Conservation (phyloP, 2,329 filamentous ascomycete species). For the Curvularia spicifera region DNA sequence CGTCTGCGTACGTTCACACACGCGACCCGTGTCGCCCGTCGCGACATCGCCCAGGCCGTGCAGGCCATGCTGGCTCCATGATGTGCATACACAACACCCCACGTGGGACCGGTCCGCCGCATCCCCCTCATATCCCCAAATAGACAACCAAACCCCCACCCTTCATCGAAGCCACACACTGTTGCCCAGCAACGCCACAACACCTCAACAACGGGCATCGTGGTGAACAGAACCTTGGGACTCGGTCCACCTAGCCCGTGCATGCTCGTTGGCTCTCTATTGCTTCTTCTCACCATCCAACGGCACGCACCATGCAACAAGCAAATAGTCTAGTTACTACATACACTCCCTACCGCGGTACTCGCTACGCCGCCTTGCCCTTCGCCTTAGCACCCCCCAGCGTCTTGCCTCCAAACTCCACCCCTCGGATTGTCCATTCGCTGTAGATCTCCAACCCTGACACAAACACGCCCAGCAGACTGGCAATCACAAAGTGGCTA, state of each 20-base stretch:
- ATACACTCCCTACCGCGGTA: background rate
- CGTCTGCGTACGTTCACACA: background rate
- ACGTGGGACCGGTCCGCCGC: background rate
- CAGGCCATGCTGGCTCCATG: background rate
- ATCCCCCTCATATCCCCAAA: background rate
- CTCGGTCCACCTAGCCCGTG: background rate
- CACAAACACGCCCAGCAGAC: constrained; percentile 87
- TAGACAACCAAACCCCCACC: background rate
- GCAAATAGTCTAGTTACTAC: background rate
- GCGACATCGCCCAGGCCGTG: background rate
- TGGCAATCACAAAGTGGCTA: constrained; percentile 93
- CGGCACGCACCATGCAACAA: background rate
- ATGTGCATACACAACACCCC: background rate
- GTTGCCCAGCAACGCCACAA: constrained; percentile 14
- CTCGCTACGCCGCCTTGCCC: constrained; percentile 10
- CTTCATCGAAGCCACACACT: constrained; percentile 3
- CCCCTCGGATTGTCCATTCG: constrained; percentile 78
- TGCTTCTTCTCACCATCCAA: background rate
- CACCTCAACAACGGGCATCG: constrained; percentile 6
- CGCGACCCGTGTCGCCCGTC: background rate
- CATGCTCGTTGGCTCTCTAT: background rate
- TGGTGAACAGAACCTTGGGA: background rate
- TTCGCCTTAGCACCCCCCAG: constrained; percentile 13
- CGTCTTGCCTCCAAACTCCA: constrained; percentile 64
- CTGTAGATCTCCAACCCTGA: constrained; percentile 85